Percentiles rank a stretch among this genome's conserved stretches.
phyloP scores from a whole-genome alignment of 1,284 basidiomycete species.

The Xerocomus amazonicus region DNA sequence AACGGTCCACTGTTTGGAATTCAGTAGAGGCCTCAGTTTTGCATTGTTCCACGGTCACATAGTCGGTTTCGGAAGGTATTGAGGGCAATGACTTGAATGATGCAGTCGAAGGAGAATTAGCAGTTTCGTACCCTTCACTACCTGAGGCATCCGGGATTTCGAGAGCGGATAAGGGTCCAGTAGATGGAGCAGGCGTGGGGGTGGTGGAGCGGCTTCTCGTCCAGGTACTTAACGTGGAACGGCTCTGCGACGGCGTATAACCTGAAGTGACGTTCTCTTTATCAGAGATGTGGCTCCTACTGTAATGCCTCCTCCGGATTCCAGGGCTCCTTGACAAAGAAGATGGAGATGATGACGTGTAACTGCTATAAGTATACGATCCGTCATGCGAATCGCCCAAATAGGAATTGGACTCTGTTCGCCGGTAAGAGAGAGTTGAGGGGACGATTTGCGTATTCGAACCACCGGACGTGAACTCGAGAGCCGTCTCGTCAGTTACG shows the following conservation, averaged over 20 bases:
- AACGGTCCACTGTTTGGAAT: slow-evolving; percentile 46
- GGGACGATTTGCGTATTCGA: slow-evolving; percentile 46
- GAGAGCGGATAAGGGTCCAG: slow-evolving; percentile 26
- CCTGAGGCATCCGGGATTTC: slow-evolving; percentile 32
- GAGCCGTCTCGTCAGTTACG: slow-evolving; percentile 36
- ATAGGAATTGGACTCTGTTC: slow-evolving; percentile 52
- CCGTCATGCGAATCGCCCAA: slow-evolving; percentile 55
- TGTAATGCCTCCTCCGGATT: slow-evolving; percentile 50
- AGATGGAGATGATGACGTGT: slow-evolving; percentile 33
- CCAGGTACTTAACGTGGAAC: slow-evolving; percentile 35
- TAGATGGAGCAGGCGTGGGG: slow-evolving; percentile 30
- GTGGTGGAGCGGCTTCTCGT: slow-evolving; percentile 33
- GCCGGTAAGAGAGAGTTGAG: slow-evolving; percentile 54
- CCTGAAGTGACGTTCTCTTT: slow-evolving; percentile 48
- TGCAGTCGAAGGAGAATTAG: slow-evolving; percentile 39
- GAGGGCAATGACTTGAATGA: slow-evolving; percentile 44
- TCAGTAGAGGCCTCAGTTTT: slow-evolving; percentile 43
- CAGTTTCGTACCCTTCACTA: slow-evolving; percentile 34
- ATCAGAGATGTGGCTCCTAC: slow-evolving; percentile 42
- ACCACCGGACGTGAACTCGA: slow-evolving; percentile 38
- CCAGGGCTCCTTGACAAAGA: slow-evolving; percentile 54
- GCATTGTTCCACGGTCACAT: slow-evolving; percentile 48
- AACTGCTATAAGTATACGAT: slow-evolving; percentile 31
- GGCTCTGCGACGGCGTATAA: slow-evolving; percentile 31
- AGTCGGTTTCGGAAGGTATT: slow-evolving; percentile 53